Evolutionary conservation across 495 filamentous ascomycete genomes (phyloP).

Genomic region (Oleoguttula mirabilis): DNA sequence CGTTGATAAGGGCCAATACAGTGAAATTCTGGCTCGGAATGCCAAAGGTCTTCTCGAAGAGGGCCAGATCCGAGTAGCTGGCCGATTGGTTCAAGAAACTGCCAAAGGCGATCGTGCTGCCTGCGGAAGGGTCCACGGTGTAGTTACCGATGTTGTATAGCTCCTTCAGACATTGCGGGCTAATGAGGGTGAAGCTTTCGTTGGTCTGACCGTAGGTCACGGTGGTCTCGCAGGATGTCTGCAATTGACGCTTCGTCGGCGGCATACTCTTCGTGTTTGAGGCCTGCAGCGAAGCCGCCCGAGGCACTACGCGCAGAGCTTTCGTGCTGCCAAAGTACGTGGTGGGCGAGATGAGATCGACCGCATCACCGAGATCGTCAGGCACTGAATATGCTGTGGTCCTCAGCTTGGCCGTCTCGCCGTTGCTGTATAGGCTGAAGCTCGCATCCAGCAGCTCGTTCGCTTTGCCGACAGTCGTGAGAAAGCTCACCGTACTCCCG

Average conservation of each 20-base stretch:
- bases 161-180: slow-evolving; percentile 44
- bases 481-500: slow-evolving; percentile 29
- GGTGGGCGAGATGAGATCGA: slow-evolving; percentile 50
- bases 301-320: not conserved
- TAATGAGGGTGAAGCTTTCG: slow-evolving; percentile 33
- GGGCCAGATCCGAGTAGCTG: slow-evolving; percentile 26
- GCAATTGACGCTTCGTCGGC: slow-evolving; percentile 1
- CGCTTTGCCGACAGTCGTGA: slow-evolving; percentile 23
- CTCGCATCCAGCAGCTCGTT: slow-evolving; percentile 28
- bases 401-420: slow-evolving; percentile 27
- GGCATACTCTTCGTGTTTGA: not conserved
- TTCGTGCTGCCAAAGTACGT: slow-evolving; percentile 43
- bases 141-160: slow-evolving; percentile 45
- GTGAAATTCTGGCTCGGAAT: slow-evolving; percentile 48
- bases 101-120: slow-evolving; percentile 42
- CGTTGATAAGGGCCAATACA: slow-evolving; percentile 46
- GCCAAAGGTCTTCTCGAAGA: slow-evolving; percentile 34
- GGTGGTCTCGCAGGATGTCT: slow-evolving; percentile 4
- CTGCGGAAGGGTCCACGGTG: slow-evolving; percentile 29
- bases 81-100: slow-evolving; percentile 41
- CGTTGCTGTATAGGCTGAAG: slow-evolving; percentile 24
- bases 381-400: slow-evolving; percentile 56
- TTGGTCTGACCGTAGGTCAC: slow-evolving; percentile 18
- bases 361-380: slow-evolving; percentile 36
- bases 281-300: not conserved